phyloP scores from a whole-genome alignment of 176 grass and related monocot genomes.

The Avena atlantica region DNA sequence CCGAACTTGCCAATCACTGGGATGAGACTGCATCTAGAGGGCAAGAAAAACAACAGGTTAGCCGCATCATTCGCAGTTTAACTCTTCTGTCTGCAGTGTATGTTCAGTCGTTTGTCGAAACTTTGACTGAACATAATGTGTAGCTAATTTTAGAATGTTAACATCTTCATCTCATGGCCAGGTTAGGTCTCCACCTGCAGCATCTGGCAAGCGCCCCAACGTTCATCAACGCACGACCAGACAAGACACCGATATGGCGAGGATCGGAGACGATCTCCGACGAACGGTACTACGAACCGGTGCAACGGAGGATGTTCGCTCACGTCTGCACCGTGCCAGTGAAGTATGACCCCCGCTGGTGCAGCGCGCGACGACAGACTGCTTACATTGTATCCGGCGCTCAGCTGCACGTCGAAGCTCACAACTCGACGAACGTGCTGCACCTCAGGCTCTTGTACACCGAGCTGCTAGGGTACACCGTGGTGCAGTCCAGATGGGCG shows the following conservation, averaged over 20 bases:
- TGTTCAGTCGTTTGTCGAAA: background rate
- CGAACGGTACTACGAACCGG: slow-evolving; percentile 72
- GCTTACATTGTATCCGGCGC: slow-evolving; percentile 75
- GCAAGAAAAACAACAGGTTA: slow-evolving; percentile 84
- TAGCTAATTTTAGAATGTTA: background rate
- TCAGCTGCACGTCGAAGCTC: slow-evolving; percentile 63
- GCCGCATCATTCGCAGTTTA: background rate
- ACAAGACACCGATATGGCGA: slow-evolving; percentile 51
- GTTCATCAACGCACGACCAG: slow-evolving; percentile 43
- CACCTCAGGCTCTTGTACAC: slow-evolving; percentile 80
- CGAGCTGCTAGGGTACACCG: slow-evolving; percentile 53
- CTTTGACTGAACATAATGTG: background rate
- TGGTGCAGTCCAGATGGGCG: slow-evolving; percentile 77
- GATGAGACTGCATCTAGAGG: slow-evolving; percentile 90
- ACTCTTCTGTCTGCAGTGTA: background rate
- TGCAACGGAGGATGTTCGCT: slow-evolving; percentile 80
- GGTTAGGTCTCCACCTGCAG: slow-evolving; percentile 84
- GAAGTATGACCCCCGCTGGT: slow-evolving; percentile 72
- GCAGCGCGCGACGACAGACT: background rate
- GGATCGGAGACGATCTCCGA: slow-evolving; percentile 70
- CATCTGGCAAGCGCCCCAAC: slow-evolving; percentile 65
- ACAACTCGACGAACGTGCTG: slow-evolving; percentile 53
- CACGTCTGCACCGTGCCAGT: slow-evolving; percentile 77
- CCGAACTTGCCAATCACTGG: slow-evolving; percentile 73
- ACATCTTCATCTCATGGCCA: background rate